Percentiles rank a stretch among this genome's conserved stretches.
These are phyloP conservation scores for Myxozyma vanderwaltii DNA, from an alignment of 805 yeast species.

Conservation along the genomic window DNA sequence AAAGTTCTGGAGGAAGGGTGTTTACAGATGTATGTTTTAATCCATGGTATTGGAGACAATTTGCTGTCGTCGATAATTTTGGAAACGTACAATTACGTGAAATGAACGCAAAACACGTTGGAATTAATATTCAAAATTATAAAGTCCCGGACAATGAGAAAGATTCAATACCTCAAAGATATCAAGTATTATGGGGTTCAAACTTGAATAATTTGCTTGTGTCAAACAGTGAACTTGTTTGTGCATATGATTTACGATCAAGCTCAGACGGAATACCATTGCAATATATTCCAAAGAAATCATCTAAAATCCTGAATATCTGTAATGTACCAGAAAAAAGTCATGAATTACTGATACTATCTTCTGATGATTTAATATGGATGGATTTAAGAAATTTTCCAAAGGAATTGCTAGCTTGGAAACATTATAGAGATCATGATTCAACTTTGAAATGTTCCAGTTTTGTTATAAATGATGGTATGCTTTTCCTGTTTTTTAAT, in stretches of 20 bases:
- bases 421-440: conserved; percentile 58
- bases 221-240: conserved; percentile 7
- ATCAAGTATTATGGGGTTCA: conserved; percentile 24
- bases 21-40: conserved; percentile 46
- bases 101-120: background rate
- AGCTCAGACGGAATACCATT: background rate
- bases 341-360: conserved; percentile 55
- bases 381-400: conserved; percentile 45
- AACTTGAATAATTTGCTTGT: conserved; percentile 22
- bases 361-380: conserved; percentile 67
- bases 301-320: conserved; percentile 13
- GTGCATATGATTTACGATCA: conserved; percentile 19
- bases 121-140: background rate
- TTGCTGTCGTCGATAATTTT: conserved; percentile 47
- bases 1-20: background rate
- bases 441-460: conserved; percentile 52
- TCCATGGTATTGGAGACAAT: conserved; percentile 40
- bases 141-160: background rate
- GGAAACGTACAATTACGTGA: conserved; percentile 39
- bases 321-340: conserved; percentile 32
- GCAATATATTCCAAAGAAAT: conserved; percentile 1
- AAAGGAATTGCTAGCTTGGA: conserved; percentile 67
- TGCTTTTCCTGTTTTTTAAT: background rate
- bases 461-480: conserved; percentile 10
- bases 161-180: background rate